Evolutionary conservation across 192 early-diverging fungal genomes (phyloP).

Genomic region (Lunasporangiospora selenospora): DNA sequence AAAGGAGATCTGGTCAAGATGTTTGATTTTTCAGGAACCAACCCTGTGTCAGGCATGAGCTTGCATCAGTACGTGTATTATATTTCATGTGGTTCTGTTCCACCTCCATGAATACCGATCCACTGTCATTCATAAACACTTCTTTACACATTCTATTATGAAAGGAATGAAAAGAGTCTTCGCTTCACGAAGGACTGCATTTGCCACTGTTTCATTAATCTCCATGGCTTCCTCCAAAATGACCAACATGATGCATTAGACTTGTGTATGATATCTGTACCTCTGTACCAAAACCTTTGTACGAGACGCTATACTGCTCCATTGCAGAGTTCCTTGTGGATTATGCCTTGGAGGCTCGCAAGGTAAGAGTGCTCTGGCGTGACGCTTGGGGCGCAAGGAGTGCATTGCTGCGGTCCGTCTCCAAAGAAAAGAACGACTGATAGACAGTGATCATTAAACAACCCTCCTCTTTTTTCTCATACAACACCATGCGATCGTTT

Average conservation of each 20-base stretch:
- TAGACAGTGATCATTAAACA: background rate
- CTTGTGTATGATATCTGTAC: slow-evolving; percentile 84
- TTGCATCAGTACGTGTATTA: slow-evolving; percentile 70
- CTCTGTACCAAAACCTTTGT: slow-evolving; percentile 72
- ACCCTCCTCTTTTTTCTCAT: background rate
- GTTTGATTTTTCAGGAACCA: slow-evolving; percentile 59
- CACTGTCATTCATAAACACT: background rate
- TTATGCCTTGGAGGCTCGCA: slow-evolving; percentile 56
- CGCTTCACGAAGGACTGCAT: background rate
- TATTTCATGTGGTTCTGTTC: background rate
- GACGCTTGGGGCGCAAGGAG: too few relatives aligned
- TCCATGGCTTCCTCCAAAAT: too few relatives aligned
- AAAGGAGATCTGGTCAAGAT: slow-evolving; percentile 56
- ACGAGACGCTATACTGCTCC: slow-evolving; percentile 67
- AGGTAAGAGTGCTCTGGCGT: too few relatives aligned
- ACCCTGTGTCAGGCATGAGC: slow-evolving; percentile 65
- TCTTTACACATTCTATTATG: background rate
- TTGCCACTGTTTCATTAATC: background rate
- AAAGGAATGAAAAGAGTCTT: too few relatives aligned
- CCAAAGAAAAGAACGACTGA: too few relatives aligned
- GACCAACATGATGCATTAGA: slow-evolving; percentile 34
- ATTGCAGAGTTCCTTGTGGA: slow-evolving; percentile 71
- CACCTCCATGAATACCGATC: background rate
- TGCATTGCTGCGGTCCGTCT: too few relatives aligned
- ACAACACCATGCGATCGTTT: background rate